phyloP scores from a whole-genome alignment of 805 yeast species.

The Metschnikowia lachancei region DNA sequence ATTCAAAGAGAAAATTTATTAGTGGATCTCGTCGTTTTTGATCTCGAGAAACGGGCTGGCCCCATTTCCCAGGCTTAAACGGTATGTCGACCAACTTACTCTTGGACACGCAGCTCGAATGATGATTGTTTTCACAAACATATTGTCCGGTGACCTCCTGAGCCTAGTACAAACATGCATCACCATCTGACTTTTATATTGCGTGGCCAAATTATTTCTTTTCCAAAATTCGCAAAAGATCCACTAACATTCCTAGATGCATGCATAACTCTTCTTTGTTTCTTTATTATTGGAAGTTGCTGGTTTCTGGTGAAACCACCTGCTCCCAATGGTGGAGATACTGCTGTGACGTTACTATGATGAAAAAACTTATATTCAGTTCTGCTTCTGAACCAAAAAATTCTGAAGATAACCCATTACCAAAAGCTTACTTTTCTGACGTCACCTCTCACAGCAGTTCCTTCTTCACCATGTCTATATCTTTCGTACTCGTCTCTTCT shows the following conservation, averaged over 20 bases:
- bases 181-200: conserved; percentile 77
- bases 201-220: conserved; percentile 2
- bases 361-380: conserved; percentile 71
- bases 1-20: neutral
- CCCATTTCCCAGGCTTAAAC: neutral
- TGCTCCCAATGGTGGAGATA: conserved; percentile 12
- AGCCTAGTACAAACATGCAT: conserved; percentile 88
- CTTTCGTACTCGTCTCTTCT: neutral
- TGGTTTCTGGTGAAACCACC: conserved; percentile 18
- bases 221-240: neutral
- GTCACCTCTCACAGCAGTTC: conserved; percentile 11
- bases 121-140: conserved; percentile 25
- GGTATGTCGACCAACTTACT: conserved; percentile 5
- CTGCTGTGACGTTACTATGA: conserved; percentile 42
- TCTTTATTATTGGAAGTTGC: conserved; percentile 9
- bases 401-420: conserved; percentile 73
- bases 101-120: conserved; percentile 12
- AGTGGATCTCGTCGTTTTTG: conserved; percentile 1
- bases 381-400: conserved; percentile 90
- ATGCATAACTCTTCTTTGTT: neutral
- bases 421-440: conserved; percentile 55
- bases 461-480: neutral
- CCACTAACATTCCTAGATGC: conserved; percentile 4
- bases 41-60: neutral
- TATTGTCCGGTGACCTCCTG: conserved; percentile 55